phyloP scores from a whole-genome alignment of 2,329 filamentous ascomycete genomes.

The Diaporthe sp. region DNA sequence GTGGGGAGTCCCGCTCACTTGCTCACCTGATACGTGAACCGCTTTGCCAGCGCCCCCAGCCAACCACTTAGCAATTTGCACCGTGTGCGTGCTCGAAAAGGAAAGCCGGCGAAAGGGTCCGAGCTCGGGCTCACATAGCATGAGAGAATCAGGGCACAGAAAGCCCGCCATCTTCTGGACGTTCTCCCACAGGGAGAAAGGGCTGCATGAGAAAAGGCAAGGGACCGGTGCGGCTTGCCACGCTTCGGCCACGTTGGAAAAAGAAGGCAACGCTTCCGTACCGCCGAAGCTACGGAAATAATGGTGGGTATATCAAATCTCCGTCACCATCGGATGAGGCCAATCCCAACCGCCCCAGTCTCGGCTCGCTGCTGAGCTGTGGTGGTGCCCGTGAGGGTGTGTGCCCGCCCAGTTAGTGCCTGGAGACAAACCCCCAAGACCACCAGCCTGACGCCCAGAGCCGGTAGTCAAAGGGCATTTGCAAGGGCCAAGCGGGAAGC shows the following conservation, averaged over 20 bases:
- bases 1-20: background rate
- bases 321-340: constrained; percentile 1
- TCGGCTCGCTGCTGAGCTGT: background rate
- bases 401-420: background rate
- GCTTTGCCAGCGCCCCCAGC: constrained; percentile 7
- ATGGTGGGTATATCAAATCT: constrained; percentile 32
- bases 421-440: background rate
- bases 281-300: constrained; percentile 20
- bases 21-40: background rate
- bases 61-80: background rate
- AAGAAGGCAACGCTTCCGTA: constrained; percentile 1
- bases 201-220: background rate
- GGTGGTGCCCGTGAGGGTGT: background rate
- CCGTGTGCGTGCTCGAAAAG: constrained; percentile 13
- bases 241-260: constrained; percentile 21
- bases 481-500: background rate
- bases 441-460: background rate
- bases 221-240: constrained; percentile 2
- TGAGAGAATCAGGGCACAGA: background rate
- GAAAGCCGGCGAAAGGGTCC: constrained; percentile 23
- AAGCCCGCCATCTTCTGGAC: background rate
- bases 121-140: background rate
- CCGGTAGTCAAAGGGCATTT: constrained; percentile 10
- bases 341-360: background rate
- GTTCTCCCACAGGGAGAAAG: background rate